Evolutionary conservation across 106 monocot genomes (phyloP).

Genomic region (Alisma plantagoaquatica): DNA sequence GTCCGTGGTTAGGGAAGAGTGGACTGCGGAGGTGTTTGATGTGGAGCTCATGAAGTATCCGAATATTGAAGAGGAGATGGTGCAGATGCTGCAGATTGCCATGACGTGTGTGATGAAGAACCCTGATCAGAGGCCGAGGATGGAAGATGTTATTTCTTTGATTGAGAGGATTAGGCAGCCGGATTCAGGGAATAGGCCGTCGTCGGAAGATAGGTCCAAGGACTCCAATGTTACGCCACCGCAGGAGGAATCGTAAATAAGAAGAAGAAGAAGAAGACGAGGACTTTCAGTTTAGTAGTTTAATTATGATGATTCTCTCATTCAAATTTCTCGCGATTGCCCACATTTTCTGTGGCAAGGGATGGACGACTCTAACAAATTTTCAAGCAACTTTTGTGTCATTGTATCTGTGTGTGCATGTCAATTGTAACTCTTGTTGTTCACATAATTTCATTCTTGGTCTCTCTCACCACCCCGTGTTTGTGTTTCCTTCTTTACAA

Average conservation of each 20-base stretch:
- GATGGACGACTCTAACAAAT: too few relatives aligned
- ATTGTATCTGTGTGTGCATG: too few relatives aligned
- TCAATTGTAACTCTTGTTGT: too few relatives aligned
- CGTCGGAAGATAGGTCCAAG: slow-evolving; percentile 20
- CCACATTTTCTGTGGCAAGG: too few relatives aligned
- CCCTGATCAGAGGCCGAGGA: slow-evolving; percentile 61
- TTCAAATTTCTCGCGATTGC: too few relatives aligned
- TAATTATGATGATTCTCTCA: too few relatives aligned
- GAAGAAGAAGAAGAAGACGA: too few relatives aligned
- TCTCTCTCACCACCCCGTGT: too few relatives aligned
- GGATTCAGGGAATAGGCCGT: slow-evolving; percentile 15
- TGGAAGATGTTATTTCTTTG: slow-evolving; percentile 63
- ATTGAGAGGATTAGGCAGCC: slow-evolving; percentile 42
- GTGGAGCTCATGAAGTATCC: slow-evolving; percentile 51
- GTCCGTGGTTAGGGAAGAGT: slow-evolving; percentile 79
- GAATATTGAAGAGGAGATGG: slow-evolving; percentile 77
- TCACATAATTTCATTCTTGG: too few relatives aligned
- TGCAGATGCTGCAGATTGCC: slow-evolving; percentile 82
- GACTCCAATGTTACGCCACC: slow-evolving; percentile 4
- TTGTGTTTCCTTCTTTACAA: too few relatives aligned
- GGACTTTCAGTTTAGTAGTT: too few relatives aligned
- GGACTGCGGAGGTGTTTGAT: slow-evolving; percentile 95
- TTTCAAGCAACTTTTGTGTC: too few relatives aligned
- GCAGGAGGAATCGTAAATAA: not conserved
- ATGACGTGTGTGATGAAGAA: slow-evolving; percentile 57